Percentiles rank a stretch among this genome's conserved stretches.
phyloP scores from a whole-genome alignment of 2,329 filamentous ascomycete genomes.

The Colletotrichum liriopes region DNA sequence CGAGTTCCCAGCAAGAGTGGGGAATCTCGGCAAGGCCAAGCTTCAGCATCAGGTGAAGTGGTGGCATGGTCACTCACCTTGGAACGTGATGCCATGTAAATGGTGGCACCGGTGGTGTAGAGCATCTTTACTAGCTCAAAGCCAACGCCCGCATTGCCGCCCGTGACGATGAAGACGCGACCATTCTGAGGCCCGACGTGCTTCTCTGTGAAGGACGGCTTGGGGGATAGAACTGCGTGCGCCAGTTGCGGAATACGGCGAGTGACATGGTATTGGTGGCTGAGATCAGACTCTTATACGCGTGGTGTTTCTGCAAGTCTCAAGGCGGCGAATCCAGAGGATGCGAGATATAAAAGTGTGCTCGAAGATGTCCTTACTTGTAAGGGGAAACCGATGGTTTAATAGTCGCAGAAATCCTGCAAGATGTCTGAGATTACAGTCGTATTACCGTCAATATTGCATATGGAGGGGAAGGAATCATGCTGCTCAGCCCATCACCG shows the following conservation, averaged over 20 bases:
- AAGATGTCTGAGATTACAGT: neutral
- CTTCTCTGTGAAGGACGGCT: slow-evolving; percentile 48
- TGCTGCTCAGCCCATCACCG: neutral
- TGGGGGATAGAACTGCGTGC: slow-evolving; percentile 44
- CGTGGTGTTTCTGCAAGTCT: neutral
- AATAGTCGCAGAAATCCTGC: neutral
- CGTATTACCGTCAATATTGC: too few species aligned
- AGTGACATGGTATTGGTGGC: neutral
- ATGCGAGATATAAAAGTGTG: neutral
- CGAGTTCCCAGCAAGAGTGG: neutral
- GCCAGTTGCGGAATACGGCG: slow-evolving; percentile 1
- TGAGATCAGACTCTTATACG: neutral
- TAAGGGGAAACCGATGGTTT: neutral
- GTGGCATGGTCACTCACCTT: slow-evolving; percentile 40
- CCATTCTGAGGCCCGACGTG: slow-evolving; percentile 48
- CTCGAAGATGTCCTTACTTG: neutral
- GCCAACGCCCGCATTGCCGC: slow-evolving; percentile 59
- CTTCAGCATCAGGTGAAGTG: slow-evolving; percentile 45
- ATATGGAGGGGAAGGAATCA: neutral
- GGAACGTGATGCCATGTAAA: slow-evolving; percentile 67
- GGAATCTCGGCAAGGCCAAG: too few species aligned
- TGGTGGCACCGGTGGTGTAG: slow-evolving; percentile 65
- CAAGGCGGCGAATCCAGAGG: too few species aligned
- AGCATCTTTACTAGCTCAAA: slow-evolving; percentile 67
- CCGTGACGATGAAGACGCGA: slow-evolving; percentile 64